Base-by-base conservation (phyloP, 306 rosid species). In the Corylus heterophylla region DNA sequence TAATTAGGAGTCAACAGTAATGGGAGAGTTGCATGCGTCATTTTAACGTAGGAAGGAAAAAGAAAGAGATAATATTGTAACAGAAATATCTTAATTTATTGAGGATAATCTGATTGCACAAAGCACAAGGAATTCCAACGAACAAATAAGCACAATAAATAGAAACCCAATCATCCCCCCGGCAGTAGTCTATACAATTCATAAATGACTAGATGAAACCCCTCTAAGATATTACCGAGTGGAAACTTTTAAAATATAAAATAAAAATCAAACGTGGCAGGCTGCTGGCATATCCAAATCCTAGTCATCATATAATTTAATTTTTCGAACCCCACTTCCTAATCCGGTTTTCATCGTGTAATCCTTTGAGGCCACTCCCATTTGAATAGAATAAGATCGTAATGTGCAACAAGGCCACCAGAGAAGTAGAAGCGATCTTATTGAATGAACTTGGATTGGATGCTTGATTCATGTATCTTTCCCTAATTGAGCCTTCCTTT, bases 401-500 rank as follows among this genome's bases (percentile, higher is more conserved):
- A 73, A 87, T 58, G 76, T 89, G 92, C 42, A 90, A 75, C 84
- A 86, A 78, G 78, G 83, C 89, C 84, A 86, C 86, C 77, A 82
- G 74, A 77, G 83, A 86, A 74, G 88, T 59, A 75, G 87, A 88
- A 75, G 81, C 83, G 54, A 71, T 74, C 82, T 92, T 92, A 87
- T 90, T 92, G 76, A 56, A 81, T 55, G 78, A 80, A 87, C 74
- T 52, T 85, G 84, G 78, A 85, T 80, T 61, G 82, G 83, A 87
- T 86, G 88, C 89, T 84, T 80, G 85, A 80, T 75, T 71, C 76
- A 83, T 82, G 85, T 78, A 78, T 78, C 54, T 81, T 78, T 75
- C 85, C 80, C 83, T 67, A 50, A 80, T 45, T 84, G 83, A 86
- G 90, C 79, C 86, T 87, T 81, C 83, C 80, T 91, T 94, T 94